Base-by-base conservation (phyloP, 495 filamentous ascomycete genomes). In the Lasiosphaeriaceae sp. region DNA sequence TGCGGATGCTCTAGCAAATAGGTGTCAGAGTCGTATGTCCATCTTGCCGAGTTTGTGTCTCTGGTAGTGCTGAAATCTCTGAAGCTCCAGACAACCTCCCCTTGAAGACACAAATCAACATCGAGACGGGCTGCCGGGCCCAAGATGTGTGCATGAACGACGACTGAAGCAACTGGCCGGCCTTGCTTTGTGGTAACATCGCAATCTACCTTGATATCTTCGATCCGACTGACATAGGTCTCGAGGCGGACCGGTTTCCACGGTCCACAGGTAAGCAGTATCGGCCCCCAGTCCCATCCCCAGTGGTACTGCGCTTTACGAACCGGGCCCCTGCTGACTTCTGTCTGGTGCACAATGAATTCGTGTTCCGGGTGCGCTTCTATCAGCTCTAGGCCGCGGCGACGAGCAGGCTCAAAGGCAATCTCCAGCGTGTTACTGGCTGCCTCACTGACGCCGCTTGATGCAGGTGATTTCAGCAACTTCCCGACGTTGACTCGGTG, bases 251-350 rank as follows among this genome's bases (percentile, higher is more conserved):
- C 75, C 2, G 83, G 81, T 54, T 81, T 80, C 88, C 88, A 92
- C n/a, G 87, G 87, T 5, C 89, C 89, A 41, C 81, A 86, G 11
- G 86, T 88, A 66, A 88, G 73, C 24, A 91, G 60, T 11, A 84
- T 78, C 24, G 89, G 88, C 11, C 89, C 89, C 89, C 88, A 90
- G 60, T 92, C 88, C 89, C 89, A 92, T 35, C 89, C 89, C 75
- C 67, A 75, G 60, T 69, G 66, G 35, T 59, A 55, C 85, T 82
- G 70, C 79, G 73, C 66, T 61, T 78, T 78, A 19, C 74, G 62
- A 7, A 75, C 71, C 1, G 76, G 67, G 0, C 73, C 72, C 34
- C 74, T 63, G 49, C 69, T 71, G 37, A 74, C 64, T 44, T 77
- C 73, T 1, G 75, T 78, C 65, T 78, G 75, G 41, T 75, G 71